Conservation (phyloP, 768 basidiomycete genomes). For the Tricholoma matsutake region DNA sequence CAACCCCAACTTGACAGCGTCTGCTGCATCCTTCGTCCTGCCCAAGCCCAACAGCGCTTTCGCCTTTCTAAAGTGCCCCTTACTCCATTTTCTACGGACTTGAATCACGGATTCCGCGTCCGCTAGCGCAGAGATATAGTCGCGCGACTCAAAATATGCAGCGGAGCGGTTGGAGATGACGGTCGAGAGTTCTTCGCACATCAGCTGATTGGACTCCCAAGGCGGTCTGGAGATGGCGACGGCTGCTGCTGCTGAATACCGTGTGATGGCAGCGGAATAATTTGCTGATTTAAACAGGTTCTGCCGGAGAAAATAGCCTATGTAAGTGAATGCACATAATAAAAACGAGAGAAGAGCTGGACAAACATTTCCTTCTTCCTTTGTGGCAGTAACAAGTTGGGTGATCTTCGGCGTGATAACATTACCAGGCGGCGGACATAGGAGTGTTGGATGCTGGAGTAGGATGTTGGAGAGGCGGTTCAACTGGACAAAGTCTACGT, state of each 20-base stretch:
- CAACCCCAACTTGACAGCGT: constrained; percentile 78
- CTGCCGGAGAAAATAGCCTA: constrained; percentile 40
- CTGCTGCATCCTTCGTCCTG: constrained; percentile 69
- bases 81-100: constrained; percentile 86
- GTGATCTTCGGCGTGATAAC: constrained; percentile 74
- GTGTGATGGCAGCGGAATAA: constrained; percentile 65
- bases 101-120: constrained; percentile 91
- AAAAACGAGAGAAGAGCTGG: constrained; percentile 4
- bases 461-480: constrained; percentile 78
- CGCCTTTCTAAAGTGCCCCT: constrained; percentile 93
- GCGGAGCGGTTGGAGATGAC: constrained; percentile 91
- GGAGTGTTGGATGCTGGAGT: constrained; percentile 62
- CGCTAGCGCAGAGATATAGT: constrained; percentile 72
- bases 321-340: constrained; percentile 6
- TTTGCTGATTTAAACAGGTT: constrained; percentile 74
- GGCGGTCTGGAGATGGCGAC: constrained; percentile 80
- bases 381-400: constrained; percentile 69
- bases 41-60: constrained; percentile 81
- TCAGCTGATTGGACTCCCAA: constrained; percentile 81
- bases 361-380: constrained; percentile 94
- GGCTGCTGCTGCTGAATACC: constrained; percentile 76
- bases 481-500: constrained; percentile 66
- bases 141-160: constrained; percentile 73
- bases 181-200: constrained; percentile 89
- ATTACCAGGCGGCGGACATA: constrained; percentile 79